These are phyloP conservation scores for Aspergillus udagawae DNA, from an alignment of 2,329 filamentous ascomycete species.

Conservation along the genomic window DNA sequence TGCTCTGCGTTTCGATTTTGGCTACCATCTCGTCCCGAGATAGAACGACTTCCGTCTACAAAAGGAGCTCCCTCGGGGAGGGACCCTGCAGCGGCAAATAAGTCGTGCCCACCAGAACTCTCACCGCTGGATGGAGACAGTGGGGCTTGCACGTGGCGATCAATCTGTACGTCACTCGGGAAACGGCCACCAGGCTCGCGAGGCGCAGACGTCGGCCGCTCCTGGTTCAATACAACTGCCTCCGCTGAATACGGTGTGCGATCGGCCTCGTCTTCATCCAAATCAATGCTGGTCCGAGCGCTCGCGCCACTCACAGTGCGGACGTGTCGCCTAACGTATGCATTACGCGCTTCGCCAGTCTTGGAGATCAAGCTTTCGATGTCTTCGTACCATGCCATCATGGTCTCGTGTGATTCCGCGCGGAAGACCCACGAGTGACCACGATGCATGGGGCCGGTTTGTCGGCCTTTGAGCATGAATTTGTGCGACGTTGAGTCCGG, in stretches of 20 bases:
- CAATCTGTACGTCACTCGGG: slow-evolving; percentile 86
- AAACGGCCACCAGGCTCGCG: slow-evolving; percentile 93
- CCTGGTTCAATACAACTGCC: slow-evolving; percentile 34
- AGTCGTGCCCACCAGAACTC: slow-evolving; percentile 65
- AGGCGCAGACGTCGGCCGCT: slow-evolving; percentile 36
- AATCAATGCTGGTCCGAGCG: slow-evolving; percentile 64
- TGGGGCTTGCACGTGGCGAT: slow-evolving; percentile 76
- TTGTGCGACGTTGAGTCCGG: slow-evolving; percentile 86
- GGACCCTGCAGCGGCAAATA: slow-evolving; percentile 56
- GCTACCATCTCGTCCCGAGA: slow-evolving; percentile 15
- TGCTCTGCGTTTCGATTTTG: slow-evolving; percentile 10
- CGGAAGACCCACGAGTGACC: slow-evolving; percentile 67
- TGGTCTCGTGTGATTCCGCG: slow-evolving; percentile 75
- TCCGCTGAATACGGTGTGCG: slow-evolving; percentile 62
- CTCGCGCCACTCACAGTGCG: slow-evolving; percentile 68
- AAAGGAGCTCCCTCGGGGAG: slow-evolving; percentile 45
- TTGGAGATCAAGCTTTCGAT: slow-evolving; percentile 87
- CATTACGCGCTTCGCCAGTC: slow-evolving; percentile 79
- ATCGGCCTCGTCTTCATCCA: slow-evolving; percentile 71
- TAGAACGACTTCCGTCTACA: slow-evolving; percentile 33
- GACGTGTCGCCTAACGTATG: slow-evolving; percentile 78
- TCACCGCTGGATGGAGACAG: slow-evolving; percentile 76
- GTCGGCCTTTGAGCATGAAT: slow-evolving; percentile 94
- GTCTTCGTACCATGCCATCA: slow-evolving; percentile 95
- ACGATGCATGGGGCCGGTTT: slow-evolving; percentile 88